A percentile compares a stretch with the other conserved stretches of the same genome.
Conservation (phyloP, 208 protist genomes). For the Acanthamoeba castellanii region DNA sequence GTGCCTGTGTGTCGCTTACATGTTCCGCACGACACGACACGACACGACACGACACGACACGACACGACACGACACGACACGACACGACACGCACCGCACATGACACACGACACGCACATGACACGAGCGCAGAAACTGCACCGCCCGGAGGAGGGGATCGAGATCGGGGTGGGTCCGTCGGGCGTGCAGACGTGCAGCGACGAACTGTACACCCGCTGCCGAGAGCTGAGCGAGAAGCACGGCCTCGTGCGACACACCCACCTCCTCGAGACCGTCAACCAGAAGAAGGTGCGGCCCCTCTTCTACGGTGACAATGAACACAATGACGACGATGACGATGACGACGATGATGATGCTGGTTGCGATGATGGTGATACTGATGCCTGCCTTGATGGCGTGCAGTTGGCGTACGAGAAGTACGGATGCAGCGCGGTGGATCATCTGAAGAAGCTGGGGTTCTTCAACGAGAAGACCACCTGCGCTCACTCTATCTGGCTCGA, state of each 20-base stretch:
- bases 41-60: neutral
- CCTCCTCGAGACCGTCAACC: slow-evolving; percentile 38
- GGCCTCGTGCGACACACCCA: slow-evolving; percentile 10
- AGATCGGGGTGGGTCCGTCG: slow-evolving; percentile 30
- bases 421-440: slow-evolving; percentile 9
- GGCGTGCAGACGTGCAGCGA: slow-evolving; percentile 38
- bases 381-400: neutral
- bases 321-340: neutral
- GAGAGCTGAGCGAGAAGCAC: slow-evolving; percentile 57
- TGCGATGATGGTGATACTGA: too few species aligned
- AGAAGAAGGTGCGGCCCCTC: neutral
- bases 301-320: too few species aligned
- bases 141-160: slow-evolving; percentile 24
- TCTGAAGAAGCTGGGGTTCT: neutral
- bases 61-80: neutral
- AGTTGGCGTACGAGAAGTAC: slow-evolving; percentile 58
- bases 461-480: slow-evolving; percentile 40
- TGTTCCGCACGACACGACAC: too few species aligned
- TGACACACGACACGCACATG: neutral
- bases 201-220: neutral
- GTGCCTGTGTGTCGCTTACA: too few species aligned
- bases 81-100: neutral
- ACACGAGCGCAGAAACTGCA: neutral
- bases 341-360: neutral
- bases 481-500: slow-evolving; percentile 35